A percentile compares a stretch with the other conserved stretches of the same genome.
These are phyloP conservation scores for Chrysanthemum makinoi DNA, from an alignment of 129 eudicot species.

Conservation along the genomic window DNA sequence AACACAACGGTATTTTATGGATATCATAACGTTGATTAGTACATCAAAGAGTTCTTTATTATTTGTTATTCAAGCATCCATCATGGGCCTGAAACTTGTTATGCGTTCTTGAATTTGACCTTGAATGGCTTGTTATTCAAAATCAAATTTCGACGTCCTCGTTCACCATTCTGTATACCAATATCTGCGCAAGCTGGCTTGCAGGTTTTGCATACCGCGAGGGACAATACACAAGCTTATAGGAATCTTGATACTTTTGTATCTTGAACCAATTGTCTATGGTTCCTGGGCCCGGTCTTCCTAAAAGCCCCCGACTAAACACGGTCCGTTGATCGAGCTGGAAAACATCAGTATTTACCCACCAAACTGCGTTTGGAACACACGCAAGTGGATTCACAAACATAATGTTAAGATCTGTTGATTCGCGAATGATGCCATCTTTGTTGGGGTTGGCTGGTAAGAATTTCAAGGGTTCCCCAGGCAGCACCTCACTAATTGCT, in stretches of 20 bases:
- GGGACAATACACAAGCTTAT: slow-evolving; percentile 20
- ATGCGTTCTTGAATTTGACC: slow-evolving; percentile 11
- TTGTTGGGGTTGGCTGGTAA: slow-evolving; percentile 32
- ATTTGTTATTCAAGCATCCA: not conserved
- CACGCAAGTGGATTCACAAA: slow-evolving; percentile 20
- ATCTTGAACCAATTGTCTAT: slow-evolving; percentile 21
- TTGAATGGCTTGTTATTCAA: not conserved
- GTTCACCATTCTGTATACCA: not conserved
- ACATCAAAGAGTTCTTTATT: not conserved
- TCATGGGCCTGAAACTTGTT: not conserved
- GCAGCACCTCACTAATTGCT: slow-evolving; percentile 21
- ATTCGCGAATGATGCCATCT: slow-evolving; percentile 29
- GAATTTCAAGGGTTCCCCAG: slow-evolving; percentile 36
- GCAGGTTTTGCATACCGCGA: slow-evolving; percentile 13
- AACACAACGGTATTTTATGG: not conserved
- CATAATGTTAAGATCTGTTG: slow-evolving; percentile 43
- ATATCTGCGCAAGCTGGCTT: slow-evolving; percentile 18
- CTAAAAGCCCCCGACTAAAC: slow-evolving; percentile 30
- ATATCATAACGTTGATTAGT: not conserved
- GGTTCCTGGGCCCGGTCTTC: slow-evolving; percentile 1
- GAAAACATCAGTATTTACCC: slow-evolving; percentile 1
- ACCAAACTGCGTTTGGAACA: slow-evolving; percentile 38
- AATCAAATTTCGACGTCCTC: slow-evolving; percentile 1
- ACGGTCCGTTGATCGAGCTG: slow-evolving; percentile 19
- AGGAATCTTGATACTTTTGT: not conserved